These are phyloP conservation scores for Lentinula guzmanii DNA, from an alignment of 768 basidiomycete genomes.

Conservation along the genomic window DNA sequence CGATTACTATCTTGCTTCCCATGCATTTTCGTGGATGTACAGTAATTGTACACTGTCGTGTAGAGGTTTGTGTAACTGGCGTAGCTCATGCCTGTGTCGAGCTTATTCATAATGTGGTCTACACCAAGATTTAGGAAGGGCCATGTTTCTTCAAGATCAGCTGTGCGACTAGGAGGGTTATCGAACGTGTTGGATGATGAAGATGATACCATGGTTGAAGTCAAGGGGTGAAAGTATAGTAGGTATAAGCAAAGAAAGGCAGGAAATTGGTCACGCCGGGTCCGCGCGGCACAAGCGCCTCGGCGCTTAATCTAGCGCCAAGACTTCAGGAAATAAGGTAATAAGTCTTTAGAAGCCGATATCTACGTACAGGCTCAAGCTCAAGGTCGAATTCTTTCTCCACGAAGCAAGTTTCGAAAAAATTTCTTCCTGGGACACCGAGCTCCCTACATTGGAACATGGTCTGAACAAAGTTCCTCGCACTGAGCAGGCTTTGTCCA, in stretches of 20 bases:
- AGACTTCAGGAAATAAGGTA: too few species aligned
- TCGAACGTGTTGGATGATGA: neutral
- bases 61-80: slow-evolving; percentile 81
- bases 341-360: too few species aligned
- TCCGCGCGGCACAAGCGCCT: neutral
- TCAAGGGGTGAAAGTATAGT: neutral
- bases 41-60: slow-evolving; percentile 97
- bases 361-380: too few species aligned
- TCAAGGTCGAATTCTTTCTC: too few species aligned
- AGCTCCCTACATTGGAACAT: too few species aligned
- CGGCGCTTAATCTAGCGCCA: too few species aligned
- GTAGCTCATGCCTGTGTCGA: slow-evolving; percentile 80
- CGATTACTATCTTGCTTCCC: slow-evolving; percentile 44
- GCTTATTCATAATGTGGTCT: slow-evolving; percentile 89
- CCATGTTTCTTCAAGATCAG: slow-evolving; percentile 53
- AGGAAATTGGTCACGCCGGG: neutral
- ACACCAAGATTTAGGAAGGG: slow-evolving; percentile 79
- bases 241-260: neutral
- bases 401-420: too few species aligned
- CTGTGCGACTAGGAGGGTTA: slow-evolving; percentile 7
- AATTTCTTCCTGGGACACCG: too few species aligned
- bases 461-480: too few species aligned
- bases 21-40: slow-evolving; percentile 75
- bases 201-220: slow-evolving; percentile 1
- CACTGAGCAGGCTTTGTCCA: too few species aligned